These are phyloP conservation scores for Syzygium aqueum DNA, from an alignment of 345 rosid species.

Conservation along the genomic window DNA sequence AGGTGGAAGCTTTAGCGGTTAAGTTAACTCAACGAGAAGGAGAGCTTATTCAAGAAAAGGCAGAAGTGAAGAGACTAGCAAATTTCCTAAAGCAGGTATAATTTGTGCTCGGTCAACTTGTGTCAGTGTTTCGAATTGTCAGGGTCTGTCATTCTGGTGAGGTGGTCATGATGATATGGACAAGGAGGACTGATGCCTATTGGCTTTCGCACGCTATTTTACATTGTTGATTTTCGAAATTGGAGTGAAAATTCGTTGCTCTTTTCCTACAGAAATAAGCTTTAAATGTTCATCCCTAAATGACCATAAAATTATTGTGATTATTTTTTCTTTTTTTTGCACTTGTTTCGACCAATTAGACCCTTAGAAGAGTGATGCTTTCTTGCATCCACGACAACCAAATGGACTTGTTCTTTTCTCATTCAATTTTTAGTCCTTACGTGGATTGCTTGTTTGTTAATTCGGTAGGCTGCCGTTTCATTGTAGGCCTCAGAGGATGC, in stretches of 20 bases:
- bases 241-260: neutral
- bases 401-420: neutral
- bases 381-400: neutral
- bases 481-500: constrained; percentile 96
- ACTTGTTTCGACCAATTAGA: neutral
- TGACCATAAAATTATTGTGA: neutral
- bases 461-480: neutral
- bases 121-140: neutral
- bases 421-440: neutral
- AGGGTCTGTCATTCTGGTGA: neutral
- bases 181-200: neutral
- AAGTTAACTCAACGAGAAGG: constrained; percentile 97
- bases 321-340: neutral
- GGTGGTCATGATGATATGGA: neutral
- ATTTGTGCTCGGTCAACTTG: neutral
- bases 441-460: neutral
- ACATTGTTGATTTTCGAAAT: neutral
- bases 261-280: neutral
- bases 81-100: constrained; percentile 81
- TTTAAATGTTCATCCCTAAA: neutral
- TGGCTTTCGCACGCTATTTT: neutral
- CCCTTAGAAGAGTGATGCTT: neutral
- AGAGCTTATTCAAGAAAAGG: constrained; percentile 81
- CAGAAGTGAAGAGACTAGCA: constrained; percentile 96
- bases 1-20: constrained; percentile 98